phyloP scores from a whole-genome alignment of 2,329 filamentous ascomycete genomes.

The Pseudogymnoascus verrucosus region DNA sequence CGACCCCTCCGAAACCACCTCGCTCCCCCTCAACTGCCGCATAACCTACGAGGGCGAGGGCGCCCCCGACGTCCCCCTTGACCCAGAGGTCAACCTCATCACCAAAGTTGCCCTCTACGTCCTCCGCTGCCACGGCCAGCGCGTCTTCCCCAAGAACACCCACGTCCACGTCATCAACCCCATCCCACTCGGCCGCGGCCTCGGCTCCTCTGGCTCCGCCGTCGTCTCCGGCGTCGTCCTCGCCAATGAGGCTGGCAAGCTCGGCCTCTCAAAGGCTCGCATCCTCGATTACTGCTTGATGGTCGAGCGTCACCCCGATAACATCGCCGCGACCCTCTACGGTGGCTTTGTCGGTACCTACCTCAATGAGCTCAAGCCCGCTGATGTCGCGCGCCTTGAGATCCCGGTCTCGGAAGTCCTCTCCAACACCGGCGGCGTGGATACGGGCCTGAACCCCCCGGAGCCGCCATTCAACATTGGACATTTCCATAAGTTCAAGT shows the following conservation, averaged over 20 bases:
- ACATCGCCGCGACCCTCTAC: conserved; percentile 89
- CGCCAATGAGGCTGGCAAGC: conserved; percentile 76
- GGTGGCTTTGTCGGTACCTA: conserved; percentile 97
- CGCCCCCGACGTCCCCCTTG: conserved; percentile 65
- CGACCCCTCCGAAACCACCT: conserved; percentile 47
- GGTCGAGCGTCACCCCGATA: conserved; percentile 92
- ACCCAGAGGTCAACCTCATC: conserved; percentile 83
- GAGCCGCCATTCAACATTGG: conserved; percentile 88
- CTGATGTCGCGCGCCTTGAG: conserved; percentile 83
- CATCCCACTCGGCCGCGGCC: conserved; percentile 82
- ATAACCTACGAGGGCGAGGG: conserved; percentile 85
- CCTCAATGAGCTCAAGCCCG: conserved; percentile 81
- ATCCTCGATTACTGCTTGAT: conserved; percentile 95
- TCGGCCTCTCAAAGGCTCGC: conserved; percentile 69
- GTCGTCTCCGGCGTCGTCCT: conserved; percentile 93
- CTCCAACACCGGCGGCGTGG: conserved; percentile 78
- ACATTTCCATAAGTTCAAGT: conserved; percentile 91
- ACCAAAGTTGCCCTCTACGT: conserved; percentile 93
- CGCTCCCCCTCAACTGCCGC: conserved; percentile 70
- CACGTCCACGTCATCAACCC: conserved; percentile 93
- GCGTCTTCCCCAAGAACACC: conserved; percentile 75
- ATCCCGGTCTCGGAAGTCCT: conserved; percentile 92
- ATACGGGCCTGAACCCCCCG: conserved; percentile 80
- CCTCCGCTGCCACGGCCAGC: conserved; percentile 80
- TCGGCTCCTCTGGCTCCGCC: conserved; percentile 92